These are phyloP conservation scores for Plasmodium falciparum DNA, from an alignment of 169 alveolate genomes.

Conservation along the genomic window DNA sequence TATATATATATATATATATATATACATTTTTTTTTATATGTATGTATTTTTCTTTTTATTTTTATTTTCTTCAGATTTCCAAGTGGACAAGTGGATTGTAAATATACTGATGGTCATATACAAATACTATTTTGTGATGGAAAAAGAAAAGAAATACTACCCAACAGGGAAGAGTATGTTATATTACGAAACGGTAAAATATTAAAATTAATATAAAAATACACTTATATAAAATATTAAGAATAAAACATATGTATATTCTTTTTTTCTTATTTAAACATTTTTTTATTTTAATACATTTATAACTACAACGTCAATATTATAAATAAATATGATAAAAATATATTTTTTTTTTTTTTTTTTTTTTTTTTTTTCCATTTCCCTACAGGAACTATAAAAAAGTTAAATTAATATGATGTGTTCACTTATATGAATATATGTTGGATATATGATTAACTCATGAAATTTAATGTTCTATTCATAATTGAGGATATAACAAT, in stretches of 20 bases:
- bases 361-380: neutral
- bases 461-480: no score
- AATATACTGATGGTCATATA: constrained; percentile 73
- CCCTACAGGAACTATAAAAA: constrained; percentile 39
- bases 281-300: no score
- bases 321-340: neutral
- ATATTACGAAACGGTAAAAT: constrained; percentile 40
- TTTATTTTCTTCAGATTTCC: constrained; percentile 60
- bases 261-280: no score
- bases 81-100: constrained; percentile 75
- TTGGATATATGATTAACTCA: no score
- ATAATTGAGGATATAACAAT: no score
- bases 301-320: no score
- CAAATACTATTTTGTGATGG: constrained; percentile 75
- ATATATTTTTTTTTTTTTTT: neutral
- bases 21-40: no score
- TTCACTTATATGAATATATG: no score
- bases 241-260: no score
- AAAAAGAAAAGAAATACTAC: constrained; percentile 64
- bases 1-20: neutral
- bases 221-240: no score
- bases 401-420: constrained; percentile 19
- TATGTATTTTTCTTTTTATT: neutral
- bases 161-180: constrained; percentile 74
- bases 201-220: no score